phyloP scores from a whole-genome alignment of 108 stramenopile genomes.

The Nitzschia putrida region DNA sequence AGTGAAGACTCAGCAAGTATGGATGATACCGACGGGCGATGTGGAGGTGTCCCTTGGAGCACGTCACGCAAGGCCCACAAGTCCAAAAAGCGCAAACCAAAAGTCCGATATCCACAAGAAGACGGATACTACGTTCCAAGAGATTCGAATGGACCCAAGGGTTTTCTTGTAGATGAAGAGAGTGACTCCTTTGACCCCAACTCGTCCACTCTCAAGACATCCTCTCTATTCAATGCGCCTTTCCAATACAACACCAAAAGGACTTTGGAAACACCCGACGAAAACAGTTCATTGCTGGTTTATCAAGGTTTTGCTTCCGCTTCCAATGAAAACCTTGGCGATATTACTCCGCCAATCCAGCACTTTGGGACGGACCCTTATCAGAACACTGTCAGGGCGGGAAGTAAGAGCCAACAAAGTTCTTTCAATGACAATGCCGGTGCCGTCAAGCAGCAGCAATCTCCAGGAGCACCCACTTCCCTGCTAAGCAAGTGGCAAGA shows the following conservation, averaged over 20 bases:
- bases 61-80: not conserved
- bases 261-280: not conserved
- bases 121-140: slow-evolving; percentile 11
- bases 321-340: not conserved
- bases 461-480: not conserved
- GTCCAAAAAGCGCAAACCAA: not conserved
- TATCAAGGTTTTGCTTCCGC: not conserved
- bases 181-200: slow-evolving; percentile 7
- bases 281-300: not conserved
- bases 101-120: slow-evolving; percentile 1
- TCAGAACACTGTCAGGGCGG: not conserved
- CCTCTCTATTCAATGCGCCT: slow-evolving; percentile 8
- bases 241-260: slow-evolving; percentile 10
- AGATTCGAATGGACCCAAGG: slow-evolving; percentile 5
- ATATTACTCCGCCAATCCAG: slow-evolving; percentile 13
- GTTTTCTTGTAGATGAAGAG: slow-evolving; percentile 13
- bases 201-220: not conserved
- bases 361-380: slow-evolving; percentile 2
- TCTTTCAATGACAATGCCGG: not conserved
- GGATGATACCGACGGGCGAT: slow-evolving; percentile 2
- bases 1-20: slow-evolving; percentile 25
- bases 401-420: not conserved
- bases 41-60: slow-evolving; percentile 16
- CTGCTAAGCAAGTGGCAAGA: slow-evolving; percentile 14
- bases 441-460: not conserved